Evolutionary conservation across 2,329 filamentous ascomycete genomes (phyloP).

Genomic region (Colletotrichum australisinense): DNA sequence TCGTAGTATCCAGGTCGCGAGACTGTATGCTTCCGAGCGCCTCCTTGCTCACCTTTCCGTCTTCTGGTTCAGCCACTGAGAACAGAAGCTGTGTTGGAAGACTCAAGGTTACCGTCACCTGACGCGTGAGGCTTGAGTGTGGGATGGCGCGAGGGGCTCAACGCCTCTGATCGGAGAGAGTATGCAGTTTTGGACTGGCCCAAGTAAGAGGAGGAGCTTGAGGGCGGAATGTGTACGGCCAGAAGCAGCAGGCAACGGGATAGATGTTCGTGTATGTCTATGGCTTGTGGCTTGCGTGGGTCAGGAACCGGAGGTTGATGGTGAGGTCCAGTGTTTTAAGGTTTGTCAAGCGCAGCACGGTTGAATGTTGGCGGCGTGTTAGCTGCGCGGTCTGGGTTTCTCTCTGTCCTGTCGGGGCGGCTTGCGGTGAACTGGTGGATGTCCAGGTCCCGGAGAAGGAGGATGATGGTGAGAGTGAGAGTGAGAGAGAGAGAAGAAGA

Average conservation of each 20-base stretch:
- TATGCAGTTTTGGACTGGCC: neutral
- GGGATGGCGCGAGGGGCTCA: neutral
- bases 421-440: neutral
- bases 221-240: neutral
- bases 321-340: constrained; percentile 21
- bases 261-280: constrained; percentile 1
- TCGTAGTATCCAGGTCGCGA: constrained; percentile 17
- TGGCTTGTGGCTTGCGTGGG: constrained; percentile 23
- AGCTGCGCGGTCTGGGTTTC: neutral
- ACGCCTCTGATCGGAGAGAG: neutral
- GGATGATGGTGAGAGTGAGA: too few relatives aligned
- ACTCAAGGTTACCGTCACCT: neutral
- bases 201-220: neutral
- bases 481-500: too few relatives aligned
- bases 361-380: neutral
- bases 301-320: constrained; percentile 24
- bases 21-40: neutral
- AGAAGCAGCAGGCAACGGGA: constrained; percentile 6
- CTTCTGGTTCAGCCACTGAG: neutral
- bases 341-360: constrained; percentile 31
- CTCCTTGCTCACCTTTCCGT: neutral
- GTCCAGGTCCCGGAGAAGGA: neutral
- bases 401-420: constrained; percentile 2
- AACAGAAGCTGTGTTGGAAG: constrained; percentile 1
- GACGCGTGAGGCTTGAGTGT: neutral